Evolutionary conservation across 139 green algal genomes (phyloP), one percentile per base, ranked within the genome.

Genomic region (Nannochloris sp.): DNA sequence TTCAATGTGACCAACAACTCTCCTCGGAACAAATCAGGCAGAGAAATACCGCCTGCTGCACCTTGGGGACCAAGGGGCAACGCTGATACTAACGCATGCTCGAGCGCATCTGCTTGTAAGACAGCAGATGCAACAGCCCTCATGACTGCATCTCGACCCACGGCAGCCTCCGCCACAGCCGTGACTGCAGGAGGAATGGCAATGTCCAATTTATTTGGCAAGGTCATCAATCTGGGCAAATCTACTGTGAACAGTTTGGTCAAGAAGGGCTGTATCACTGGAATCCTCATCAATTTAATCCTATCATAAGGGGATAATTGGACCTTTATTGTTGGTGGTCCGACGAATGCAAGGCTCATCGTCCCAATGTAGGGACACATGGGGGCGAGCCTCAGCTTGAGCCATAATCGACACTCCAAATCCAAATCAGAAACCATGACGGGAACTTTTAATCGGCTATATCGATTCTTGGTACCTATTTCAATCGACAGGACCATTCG

Each of bases 221-320:
- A 82, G 43, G 93, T 85, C 78, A 97, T 96, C n/a, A 96, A 75
- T n/a, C 55, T 78, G 15, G 91, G 91, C 24, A 97, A 80, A 50
- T 96, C 88, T 64, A 92, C 86, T 0, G 91, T 96, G 25, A 97
- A 72, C 54, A 97, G 80, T 69, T 84, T 85, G 25, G 76, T 83
- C 57, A 97, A 81, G 69, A 95, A 92, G 18, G 76, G 82, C 79
- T 92, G 86, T 14, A 95, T 67, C 14, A 96, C 76, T 0, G 87
- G 88, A 54, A 95, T 87, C 58, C 85, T 68, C 91, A 97, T 97
- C 7, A 97, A 80, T 31, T 83, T 78, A 37, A 97, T 79, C 14
- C 88, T 69, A 70, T 91, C 92, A 87, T 96, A 97, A 5, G 91
- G 91, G 24, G 81, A 79, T 66, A 97, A 83, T 80, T 96, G 88